Base-by-base conservation (phyloP, 148 eudicot species). In the Diospyros lotus region DNA sequence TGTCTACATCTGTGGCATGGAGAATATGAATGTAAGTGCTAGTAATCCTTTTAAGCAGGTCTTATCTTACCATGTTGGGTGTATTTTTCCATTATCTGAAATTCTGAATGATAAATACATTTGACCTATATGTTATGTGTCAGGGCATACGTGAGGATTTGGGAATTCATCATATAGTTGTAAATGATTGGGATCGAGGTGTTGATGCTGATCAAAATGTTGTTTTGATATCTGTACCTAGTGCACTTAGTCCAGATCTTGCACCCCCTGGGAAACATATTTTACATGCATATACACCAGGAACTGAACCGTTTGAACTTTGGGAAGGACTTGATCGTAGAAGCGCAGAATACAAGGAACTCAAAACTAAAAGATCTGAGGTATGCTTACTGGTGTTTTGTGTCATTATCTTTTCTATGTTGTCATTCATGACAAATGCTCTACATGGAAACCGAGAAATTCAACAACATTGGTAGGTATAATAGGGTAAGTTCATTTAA, bases 121-220 rank as follows among this genome's bases (percentile, higher is more conserved):
- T 18, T 75, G 9, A 40, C 7, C 28, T 14, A 41, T 50, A 7
- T 61, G 51, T 8, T 14, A 40, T 67, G 56, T 58, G 60, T 56
- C 62, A 94, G 98, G 94, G 90, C 58, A 80, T 89, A 64, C 84
- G 82, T 4, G 94, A 94, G 71, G 98, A 92, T 84, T 80, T 94
- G 73, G 94, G 88, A 53, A 94, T 94, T 73, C 98, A 94, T 77
- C 98, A 94, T 73, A 90, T 94, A 71, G 97, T 94, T 50, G 97
- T 94, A 39, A 88, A 92, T 79, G 97, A 94, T 58, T 92, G 98
- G 97, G 73, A 72, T 45, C 85, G 94, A 81, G 98, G 98, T 75
- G 96, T 92, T 63, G 97, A 94, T 79, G 96, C 98, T 46, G 98
- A 94, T 80, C 98, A 94, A 78, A 94, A 94, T 80, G 98, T 94